Conservation (phyloP, 495 filamentous ascomycete genomes). For the Penicillium antarcticum region DNA sequence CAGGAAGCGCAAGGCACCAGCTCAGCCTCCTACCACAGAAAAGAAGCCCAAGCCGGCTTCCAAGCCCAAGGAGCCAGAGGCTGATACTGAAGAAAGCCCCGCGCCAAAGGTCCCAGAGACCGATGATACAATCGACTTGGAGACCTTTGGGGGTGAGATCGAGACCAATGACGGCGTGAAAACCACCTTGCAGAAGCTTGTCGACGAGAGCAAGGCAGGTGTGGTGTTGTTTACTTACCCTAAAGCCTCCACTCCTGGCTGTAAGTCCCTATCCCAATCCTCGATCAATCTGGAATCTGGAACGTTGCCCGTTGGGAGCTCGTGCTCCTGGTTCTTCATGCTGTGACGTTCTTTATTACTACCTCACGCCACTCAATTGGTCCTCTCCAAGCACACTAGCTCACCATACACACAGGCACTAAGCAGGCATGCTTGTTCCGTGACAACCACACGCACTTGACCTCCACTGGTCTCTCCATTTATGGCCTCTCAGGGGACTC, state of each 20-base stretch:
- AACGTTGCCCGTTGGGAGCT: too few species aligned
- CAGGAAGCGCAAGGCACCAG: slow-evolving; percentile 70
- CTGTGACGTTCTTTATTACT: too few species aligned
- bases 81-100: slow-evolving; percentile 30
- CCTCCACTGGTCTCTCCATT: slow-evolving; percentile 76
- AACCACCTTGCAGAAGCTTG: slow-evolving; percentile 71
- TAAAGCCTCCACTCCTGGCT: slow-evolving; percentile 90
- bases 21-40: slow-evolving; percentile 49
- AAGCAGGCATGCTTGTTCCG: slow-evolving; percentile 91
- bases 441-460: slow-evolving; percentile 72
- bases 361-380: not conserved
- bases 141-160: slow-evolving; percentile 77
- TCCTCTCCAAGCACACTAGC: not conserved
- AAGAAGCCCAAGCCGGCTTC: slow-evolving; percentile 50
- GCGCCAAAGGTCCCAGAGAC: slow-evolving; percentile 31
- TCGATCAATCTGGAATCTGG: not conserved
- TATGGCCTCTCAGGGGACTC: slow-evolving; percentile 87
- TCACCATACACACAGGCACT: slow-evolving; percentile 59
- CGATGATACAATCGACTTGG: slow-evolving; percentile 58
- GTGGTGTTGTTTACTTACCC: slow-evolving; percentile 95
- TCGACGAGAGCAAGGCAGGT: slow-evolving; percentile 78
- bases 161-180: slow-evolving; percentile 78
- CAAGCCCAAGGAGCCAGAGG: slow-evolving; percentile 44
- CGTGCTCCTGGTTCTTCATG: too few species aligned
- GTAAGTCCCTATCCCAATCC: slow-evolving; percentile 55